Conservation (phyloP, 768 basidiomycete species). For the Mycena capillaripes region DNA sequence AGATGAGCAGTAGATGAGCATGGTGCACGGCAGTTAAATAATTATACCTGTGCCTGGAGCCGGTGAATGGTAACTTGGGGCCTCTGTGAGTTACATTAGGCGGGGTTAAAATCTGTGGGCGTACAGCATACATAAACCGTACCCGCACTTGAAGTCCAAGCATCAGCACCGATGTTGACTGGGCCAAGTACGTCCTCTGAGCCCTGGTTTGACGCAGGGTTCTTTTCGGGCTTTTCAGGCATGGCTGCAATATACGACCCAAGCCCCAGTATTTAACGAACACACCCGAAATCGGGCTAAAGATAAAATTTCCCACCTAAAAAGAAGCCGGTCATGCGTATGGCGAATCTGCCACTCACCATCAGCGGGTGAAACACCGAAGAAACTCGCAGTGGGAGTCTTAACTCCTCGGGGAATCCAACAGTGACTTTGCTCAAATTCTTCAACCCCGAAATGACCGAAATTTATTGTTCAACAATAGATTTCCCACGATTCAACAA, state of each 20-base stretch:
- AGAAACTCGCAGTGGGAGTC: not conserved
- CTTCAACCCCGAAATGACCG: slow-evolving; percentile 17
- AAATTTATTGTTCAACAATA: not conserved
- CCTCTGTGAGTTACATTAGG: no score
- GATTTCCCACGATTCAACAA: slow-evolving; percentile 8
- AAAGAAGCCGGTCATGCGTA: not conserved
- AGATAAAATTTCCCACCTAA: not conserved
- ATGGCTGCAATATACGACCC: not conserved
- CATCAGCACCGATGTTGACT: slow-evolving; percentile 7
- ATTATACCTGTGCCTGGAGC: not conserved
- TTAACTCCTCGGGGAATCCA: slow-evolving; percentile 3
- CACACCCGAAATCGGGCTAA: slow-evolving; percentile 2
- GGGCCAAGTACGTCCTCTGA: slow-evolving; percentile 16
- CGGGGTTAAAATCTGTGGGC: no score
- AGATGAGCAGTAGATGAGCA: no score
- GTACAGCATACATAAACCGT: no score
- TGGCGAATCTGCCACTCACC: not conserved
- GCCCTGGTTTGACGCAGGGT: not conserved
- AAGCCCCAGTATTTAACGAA: not conserved
- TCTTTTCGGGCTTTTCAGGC: not conserved
- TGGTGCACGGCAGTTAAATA: not conserved
- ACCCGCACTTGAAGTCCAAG: not conserved
- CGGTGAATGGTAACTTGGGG: not conserved
- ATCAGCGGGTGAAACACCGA: slow-evolving; percentile 1
- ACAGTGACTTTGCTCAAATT: slow-evolving; percentile 6